A percentile compares a stretch with the other conserved stretches of the same genome.
phyloP scores from a whole-genome alignment of 2,329 filamentous ascomycete genomes.

The Leptodontidium sp. region DNA sequence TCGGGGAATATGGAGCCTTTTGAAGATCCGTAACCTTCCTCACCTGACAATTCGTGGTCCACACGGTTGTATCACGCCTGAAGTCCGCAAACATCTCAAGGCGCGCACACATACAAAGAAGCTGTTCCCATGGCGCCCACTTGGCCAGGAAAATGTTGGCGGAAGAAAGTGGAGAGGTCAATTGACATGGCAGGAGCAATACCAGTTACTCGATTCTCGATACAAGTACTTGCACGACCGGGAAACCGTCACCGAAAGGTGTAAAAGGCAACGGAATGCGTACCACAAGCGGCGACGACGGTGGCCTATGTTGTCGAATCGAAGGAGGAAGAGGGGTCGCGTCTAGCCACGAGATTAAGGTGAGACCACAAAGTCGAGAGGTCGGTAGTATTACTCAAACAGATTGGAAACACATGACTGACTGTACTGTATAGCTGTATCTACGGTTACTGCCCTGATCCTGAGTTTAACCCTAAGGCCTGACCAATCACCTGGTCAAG shows the following conservation, averaged over 20 bases:
- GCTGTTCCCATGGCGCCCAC: neutral
- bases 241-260: slow-evolving; percentile 24
- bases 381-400: too few relatives aligned
- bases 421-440: neutral
- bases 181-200: slow-evolving; percentile 30
- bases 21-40: too few relatives aligned
- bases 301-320: slow-evolving; percentile 3
- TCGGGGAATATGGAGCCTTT: too few relatives aligned
- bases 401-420: neutral
- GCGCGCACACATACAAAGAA: slow-evolving; percentile 31
- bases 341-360: neutral
- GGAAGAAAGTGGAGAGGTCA: slow-evolving; percentile 24
- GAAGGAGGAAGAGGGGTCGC: neutral
- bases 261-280: slow-evolving; percentile 22
- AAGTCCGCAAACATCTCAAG: slow-evolving; percentile 32
- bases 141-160: slow-evolving; percentile 30
- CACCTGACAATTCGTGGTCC: slow-evolving; percentile 30
- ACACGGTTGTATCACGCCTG: slow-evolving; percentile 30
- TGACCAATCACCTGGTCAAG: too few relatives aligned
- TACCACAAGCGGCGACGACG: slow-evolving; percentile 15
- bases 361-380: too few relatives aligned
- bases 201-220: slow-evolving; percentile 32
- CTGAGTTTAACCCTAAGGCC: neutral
- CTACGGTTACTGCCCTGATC: neutral
- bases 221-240: slow-evolving; percentile 38